Base-by-base conservation (phyloP, 176 grass and related monocot species). In the Zea mays region DNA sequence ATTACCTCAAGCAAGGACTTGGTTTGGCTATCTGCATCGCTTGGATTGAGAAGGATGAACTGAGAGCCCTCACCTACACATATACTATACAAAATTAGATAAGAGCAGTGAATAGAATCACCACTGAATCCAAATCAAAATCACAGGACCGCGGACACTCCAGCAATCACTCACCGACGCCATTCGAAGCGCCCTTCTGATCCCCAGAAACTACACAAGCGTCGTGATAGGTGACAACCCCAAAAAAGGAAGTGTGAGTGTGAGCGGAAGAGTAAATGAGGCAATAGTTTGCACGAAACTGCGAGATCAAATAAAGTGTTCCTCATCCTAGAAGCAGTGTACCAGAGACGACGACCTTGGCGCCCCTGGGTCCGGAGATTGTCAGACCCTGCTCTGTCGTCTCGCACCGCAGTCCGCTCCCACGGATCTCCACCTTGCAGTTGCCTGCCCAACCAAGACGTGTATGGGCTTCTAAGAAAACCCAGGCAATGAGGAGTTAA, bases 1-100 rank as follows among this genome's bases (percentile, higher is more conserved):
- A 72, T 80, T 87, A 97, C 90, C 90, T 93, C 79, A 74, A 93
- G 86, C 48, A 97, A 67, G 6, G 62, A 83, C 72, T 91, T 91
- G 33, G 20, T 89, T 16, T 52, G 73, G 67, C 76, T 83, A 64
- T 91, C 88, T 0, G 85, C 56, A 3, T 97, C 86, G 50, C 77
- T 86, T 39, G 88, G 86, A 47, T 89, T 86, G 78, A 97, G 79
- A 21, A 97, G 86, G 62, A 77, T 62, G 74, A 97, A 91, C 49
- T 67, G 62, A 35, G 58, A 48, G 4, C 75, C 79, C 12, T 75
- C 66, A 21, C 62, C 70, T 81, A 38, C 71, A 43, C 65, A 82
- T 27, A 39, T 20, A 33, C 1, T 56, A 37, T 59, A 69, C 42
- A 62, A 65, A 66, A 43, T 64, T 6, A 60, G 51, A 62, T n/a